Conservation (phyloP, 306 rosid species). For the cucumber (Cucumis sativus) region DNA sequence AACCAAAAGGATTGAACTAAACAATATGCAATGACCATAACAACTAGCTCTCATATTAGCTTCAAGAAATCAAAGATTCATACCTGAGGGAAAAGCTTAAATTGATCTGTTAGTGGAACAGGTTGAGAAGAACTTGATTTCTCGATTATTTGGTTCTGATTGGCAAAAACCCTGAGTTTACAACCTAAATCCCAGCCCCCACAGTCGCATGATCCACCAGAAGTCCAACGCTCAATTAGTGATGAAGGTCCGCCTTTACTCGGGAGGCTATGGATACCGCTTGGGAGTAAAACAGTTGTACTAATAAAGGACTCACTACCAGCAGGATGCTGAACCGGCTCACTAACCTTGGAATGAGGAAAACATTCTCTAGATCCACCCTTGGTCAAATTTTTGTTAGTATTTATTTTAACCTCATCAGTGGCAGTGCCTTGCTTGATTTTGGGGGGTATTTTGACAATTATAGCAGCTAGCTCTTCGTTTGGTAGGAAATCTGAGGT, state of each 20-base stretch:
- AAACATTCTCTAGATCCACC: conserved; percentile 19
- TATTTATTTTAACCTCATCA: conserved; percentile 15
- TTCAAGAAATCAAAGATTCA: conserved; percentile 2
- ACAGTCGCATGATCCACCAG: conserved; percentile 94
- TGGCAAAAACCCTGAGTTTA: conserved; percentile 52
- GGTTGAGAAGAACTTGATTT: conserved; percentile 30
- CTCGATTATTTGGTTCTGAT: conserved; percentile 25
- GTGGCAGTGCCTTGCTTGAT: conserved; percentile 10
- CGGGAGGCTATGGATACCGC: conserved; percentile 82
- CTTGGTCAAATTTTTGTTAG: conserved; percentile 2
- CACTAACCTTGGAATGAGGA: conserved; percentile 12
- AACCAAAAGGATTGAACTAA: background rate
- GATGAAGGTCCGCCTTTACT: conserved; percentile 95
- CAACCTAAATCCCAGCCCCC: conserved; percentile 99
- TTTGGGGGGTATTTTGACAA: conserved; percentile 49
- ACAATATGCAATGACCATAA: background rate
- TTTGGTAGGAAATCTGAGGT: conserved; percentile 56
- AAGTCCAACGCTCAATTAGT: conserved; percentile 81
- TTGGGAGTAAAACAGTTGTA: conserved; percentile 74
- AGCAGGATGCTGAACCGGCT: conserved; percentile 7
- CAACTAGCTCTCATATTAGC: background rate
- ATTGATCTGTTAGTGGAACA: conserved; percentile 22
- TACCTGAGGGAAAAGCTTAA: conserved; percentile 77
- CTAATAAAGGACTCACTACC: conserved; percentile 20
- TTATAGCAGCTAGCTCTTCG: conserved; percentile 80